These are phyloP conservation scores for Cochlearia excelsa DNA, from an alignment of 345 rosid species.

Conservation along the genomic window DNA sequence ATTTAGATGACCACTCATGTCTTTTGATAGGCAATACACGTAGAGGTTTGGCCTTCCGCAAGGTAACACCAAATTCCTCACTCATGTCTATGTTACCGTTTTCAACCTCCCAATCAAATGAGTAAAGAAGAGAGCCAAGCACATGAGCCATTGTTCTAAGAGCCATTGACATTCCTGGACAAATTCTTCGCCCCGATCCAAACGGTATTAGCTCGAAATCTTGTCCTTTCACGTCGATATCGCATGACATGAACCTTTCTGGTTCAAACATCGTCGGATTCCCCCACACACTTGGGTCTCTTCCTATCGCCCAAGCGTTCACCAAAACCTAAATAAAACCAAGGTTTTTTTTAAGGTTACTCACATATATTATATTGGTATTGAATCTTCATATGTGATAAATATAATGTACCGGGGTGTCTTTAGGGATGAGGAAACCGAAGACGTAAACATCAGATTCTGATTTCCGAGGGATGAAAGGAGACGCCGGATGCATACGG, in stretches of 20 bases:
- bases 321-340: conserved; percentile 7
- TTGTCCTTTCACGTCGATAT: conserved; percentile 15
- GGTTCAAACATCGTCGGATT: conserved; percentile 32
- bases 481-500: conserved; percentile 28
- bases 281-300: conserved; percentile 36
- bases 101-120: conserved; percentile 22
- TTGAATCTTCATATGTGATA: too few relatives aligned
- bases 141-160: conserved; percentile 29
- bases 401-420: too few relatives aligned
- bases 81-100: conserved; percentile 13
- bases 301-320: conserved; percentile 39
- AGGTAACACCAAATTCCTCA: conserved; percentile 24
- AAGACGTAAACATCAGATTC: conserved; percentile 16
- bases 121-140: conserved; percentile 36
- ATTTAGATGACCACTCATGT: too few relatives aligned
- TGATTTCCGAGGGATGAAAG: conserved; percentile 22
- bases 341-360: too few relatives aligned
- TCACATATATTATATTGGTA: too few relatives aligned
- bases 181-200: conserved; percentile 30
- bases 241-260: conserved; percentile 30
- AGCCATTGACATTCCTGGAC: conserved; percentile 40
- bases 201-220: conserved; percentile 25
- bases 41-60: conserved; percentile 22
- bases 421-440: conserved; percentile 11
- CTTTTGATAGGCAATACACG: too few relatives aligned